Conservation (phyloP, 2,329 filamentous ascomycete species). For the Monilinia aucupariae region DNA sequence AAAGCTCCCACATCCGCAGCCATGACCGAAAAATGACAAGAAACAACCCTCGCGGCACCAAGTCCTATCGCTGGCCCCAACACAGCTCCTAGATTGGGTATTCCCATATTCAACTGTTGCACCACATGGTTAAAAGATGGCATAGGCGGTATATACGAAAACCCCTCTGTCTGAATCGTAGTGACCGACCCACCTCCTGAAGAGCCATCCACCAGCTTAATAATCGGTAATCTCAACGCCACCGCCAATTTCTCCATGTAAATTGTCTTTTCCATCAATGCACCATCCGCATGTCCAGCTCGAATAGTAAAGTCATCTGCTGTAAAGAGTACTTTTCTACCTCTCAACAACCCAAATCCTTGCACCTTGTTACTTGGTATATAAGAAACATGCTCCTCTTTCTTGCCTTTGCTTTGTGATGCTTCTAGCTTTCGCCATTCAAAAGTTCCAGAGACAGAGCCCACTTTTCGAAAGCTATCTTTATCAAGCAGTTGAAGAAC, state of each 20-base stretch:
- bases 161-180: conserved; percentile 50
- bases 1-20: conserved; percentile 55
- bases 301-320: conserved; percentile 60
- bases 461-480: conserved; percentile 53
- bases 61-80: conserved; percentile 59
- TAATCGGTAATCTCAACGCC: conserved; percentile 50
- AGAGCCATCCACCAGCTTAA: conserved; percentile 60
- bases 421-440: conserved; percentile 43
- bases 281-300: conserved; percentile 59
- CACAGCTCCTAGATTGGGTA: conserved; percentile 59
- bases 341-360: conserved; percentile 48
- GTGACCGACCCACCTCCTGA: conserved; percentile 59
- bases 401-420: conserved; percentile 37
- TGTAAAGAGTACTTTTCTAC: conserved; percentile 53
- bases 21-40: conserved; percentile 62
- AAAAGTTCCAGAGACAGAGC: conserved; percentile 54
- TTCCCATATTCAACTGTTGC: conserved; percentile 55
- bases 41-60: conserved; percentile 55
- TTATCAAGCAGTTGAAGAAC: conserved; percentile 53
- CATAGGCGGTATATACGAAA: conserved; percentile 55
- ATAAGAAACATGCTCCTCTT: conserved; percentile 47
- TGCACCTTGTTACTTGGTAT: conserved; percentile 59
- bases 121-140: conserved; percentile 48
- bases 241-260: conserved; percentile 59
- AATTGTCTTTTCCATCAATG: conserved; percentile 51